These are phyloP conservation scores for Cicer judaicum DNA, from an alignment of 306 rosid genomes.

Conservation along the genomic window DNA sequence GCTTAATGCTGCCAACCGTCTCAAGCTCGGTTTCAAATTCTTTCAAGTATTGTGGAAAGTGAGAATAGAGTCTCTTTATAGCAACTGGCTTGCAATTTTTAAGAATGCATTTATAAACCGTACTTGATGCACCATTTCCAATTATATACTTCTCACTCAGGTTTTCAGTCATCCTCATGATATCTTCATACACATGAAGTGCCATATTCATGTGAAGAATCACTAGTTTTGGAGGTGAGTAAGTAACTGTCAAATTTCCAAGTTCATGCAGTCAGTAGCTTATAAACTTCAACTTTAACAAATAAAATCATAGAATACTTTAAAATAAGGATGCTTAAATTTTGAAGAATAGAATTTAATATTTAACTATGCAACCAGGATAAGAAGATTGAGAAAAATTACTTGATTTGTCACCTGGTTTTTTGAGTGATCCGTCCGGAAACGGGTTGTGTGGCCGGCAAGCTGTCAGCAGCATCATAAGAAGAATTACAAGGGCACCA, in stretches of 20 bases:
- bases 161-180: slow-evolving; percentile 96
- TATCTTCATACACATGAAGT: slow-evolving; percentile 88
- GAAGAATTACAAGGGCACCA: slow-evolving; percentile 92
- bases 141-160: slow-evolving; percentile 86
- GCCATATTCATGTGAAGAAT: slow-evolving; percentile 98
- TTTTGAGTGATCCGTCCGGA: slow-evolving; percentile 81
- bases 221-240: slow-evolving; percentile 82
- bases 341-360: slow-evolving; percentile 11
- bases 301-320: slow-evolving; percentile 22
- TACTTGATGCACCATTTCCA: slow-evolving; percentile 93
- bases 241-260: slow-evolving; percentile 59
- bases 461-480: slow-evolving; percentile 84
- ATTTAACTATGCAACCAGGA: not conserved
- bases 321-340: not conserved
- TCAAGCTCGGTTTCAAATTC: slow-evolving; percentile 89
- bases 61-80: slow-evolving; percentile 83
- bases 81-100: slow-evolving; percentile 97
- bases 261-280: slow-evolving; percentile 41
- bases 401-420: slow-evolving; percentile 66
- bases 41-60: slow-evolving; percentile 72
- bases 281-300: slow-evolving; percentile 7
- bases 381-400: not conserved
- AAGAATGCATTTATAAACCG: slow-evolving; percentile 92
- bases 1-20: slow-evolving; percentile 93
- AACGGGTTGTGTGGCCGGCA: slow-evolving; percentile 82